phyloP scores from a whole-genome alignment of 2,329 filamentous ascomycete species.

The Pseudohalonectria lignicola region DNA sequence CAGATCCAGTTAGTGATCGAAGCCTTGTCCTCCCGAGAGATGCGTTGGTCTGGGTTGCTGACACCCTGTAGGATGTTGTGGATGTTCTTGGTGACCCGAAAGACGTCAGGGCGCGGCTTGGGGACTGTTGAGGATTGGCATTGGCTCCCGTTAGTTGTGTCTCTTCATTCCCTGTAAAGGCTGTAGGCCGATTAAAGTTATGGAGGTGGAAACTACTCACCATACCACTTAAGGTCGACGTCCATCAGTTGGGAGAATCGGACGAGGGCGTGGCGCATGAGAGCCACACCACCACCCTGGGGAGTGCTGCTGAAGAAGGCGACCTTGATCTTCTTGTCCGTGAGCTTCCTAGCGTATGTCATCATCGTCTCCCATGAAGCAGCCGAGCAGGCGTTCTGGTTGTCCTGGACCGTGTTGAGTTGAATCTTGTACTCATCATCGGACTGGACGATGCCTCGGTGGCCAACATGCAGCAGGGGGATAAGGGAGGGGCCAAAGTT shows the following conservation, averaged over 20 bases:
- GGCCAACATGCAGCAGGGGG: conserved; percentile 58
- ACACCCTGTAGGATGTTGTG: conserved; percentile 85
- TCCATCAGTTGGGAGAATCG: conserved; percentile 57
- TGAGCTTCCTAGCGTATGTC: conserved; percentile 52
- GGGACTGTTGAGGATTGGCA: conserved; percentile 41
- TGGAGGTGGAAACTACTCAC: conserved; percentile 19
- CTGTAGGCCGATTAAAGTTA: background rate
- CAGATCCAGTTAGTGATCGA: conserved; percentile 61
- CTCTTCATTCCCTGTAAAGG: background rate
- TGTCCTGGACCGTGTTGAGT: conserved; percentile 44
- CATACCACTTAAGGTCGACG: conserved; percentile 65
- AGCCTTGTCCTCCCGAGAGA: conserved; percentile 49
- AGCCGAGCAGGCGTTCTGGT: conserved; percentile 47
- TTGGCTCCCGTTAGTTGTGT: too few relatives aligned
- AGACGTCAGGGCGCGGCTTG: conserved; percentile 68
- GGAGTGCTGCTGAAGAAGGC: conserved; percentile 75
- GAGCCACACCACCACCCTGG: conserved; percentile 70
- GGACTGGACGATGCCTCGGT: conserved; percentile 58
- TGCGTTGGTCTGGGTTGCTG: conserved; percentile 50
- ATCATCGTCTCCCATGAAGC: conserved; percentile 57
- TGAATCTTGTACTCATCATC: conserved; percentile 55
- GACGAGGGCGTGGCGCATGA: conserved; percentile 72
- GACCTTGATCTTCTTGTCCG: conserved; percentile 52
- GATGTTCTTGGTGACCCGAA: conserved; percentile 76
- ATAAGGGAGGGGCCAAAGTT: conserved; percentile 63